Conservation (phyloP, 768 basidiomycete species). For the Leucogyrophana mollusca region DNA sequence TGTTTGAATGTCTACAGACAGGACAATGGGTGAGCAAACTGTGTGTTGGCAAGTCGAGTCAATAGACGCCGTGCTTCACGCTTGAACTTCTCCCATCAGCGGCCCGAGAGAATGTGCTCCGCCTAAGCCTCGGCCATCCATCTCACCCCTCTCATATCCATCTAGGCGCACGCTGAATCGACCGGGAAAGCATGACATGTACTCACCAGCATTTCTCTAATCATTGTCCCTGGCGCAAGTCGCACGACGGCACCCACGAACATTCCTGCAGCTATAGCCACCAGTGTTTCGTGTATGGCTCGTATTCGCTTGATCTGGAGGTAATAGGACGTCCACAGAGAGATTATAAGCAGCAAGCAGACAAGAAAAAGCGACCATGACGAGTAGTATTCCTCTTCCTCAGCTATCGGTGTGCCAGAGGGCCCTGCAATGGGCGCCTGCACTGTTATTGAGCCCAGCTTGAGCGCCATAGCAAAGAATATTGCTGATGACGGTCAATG, state of each 20-base stretch:
- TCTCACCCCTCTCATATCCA: no score
- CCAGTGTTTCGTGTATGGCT: constrained; percentile 92
- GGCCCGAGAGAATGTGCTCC: background rate
- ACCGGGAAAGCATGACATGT: constrained; percentile 4
- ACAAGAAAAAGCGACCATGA: constrained; percentile 95
- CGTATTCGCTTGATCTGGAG: constrained; percentile 96
- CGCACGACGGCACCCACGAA: constrained; percentile 89
- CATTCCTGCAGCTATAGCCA: constrained; percentile 96
- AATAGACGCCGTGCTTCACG: background rate
- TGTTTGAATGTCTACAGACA: constrained; percentile 83
- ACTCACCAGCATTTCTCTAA: constrained; percentile 96
- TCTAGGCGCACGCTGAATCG: constrained; percentile 1
- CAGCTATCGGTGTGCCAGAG: constrained; percentile 41
- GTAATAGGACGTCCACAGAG: constrained; percentile 96
- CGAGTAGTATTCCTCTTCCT: constrained; percentile 89
- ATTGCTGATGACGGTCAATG: no score
- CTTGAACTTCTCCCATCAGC: background rate
- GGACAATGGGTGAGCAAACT: constrained; percentile 6
- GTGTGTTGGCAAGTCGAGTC: background rate
- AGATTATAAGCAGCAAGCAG: constrained; percentile 88
- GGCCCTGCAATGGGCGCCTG: constrained; percentile 22
- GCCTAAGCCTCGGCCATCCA: background rate
- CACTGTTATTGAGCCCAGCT: constrained; percentile 33
- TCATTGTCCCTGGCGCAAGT: constrained; percentile 89
- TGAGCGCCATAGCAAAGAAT: constrained; percentile 35